Conservation (phyloP, 352 stramenopile species). For the Globisporangium viniferum region DNA sequence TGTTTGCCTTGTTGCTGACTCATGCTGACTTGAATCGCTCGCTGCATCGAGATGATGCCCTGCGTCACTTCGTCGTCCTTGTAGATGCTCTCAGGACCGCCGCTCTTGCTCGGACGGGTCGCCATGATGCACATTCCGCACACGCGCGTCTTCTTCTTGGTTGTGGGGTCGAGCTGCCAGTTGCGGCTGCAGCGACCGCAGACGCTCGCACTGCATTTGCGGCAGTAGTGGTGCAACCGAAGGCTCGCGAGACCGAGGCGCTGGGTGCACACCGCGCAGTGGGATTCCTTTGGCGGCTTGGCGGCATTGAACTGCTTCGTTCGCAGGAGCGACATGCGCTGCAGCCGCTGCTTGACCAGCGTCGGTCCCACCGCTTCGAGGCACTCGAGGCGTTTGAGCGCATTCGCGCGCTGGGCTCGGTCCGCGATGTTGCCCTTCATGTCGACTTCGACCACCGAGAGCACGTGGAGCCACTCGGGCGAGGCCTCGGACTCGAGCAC, state of each 20-base stretch:
- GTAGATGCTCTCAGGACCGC: neutral
- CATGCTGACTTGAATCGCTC: slow-evolving; percentile 3
- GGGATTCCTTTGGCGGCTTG: slow-evolving; percentile 13
- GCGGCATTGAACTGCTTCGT: slow-evolving; percentile 16
- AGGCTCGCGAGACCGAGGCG: slow-evolving; percentile 19
- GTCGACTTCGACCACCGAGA: slow-evolving; percentile 27
- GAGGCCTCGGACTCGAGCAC: slow-evolving; percentile 27
- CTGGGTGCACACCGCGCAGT: slow-evolving; percentile 20
- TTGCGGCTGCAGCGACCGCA: slow-evolving; percentile 20
- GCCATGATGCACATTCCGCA: slow-evolving; percentile 17
- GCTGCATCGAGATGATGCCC: slow-evolving; percentile 4
- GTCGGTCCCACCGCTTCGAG: slow-evolving; percentile 11
- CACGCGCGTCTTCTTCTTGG: slow-evolving; percentile 19
- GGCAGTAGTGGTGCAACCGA: slow-evolving; percentile 15
- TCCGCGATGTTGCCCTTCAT: slow-evolving; percentile 23
- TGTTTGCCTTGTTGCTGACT: neutral
- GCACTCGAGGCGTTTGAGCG: slow-evolving; percentile 4
- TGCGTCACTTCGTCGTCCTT: slow-evolving; percentile 2
- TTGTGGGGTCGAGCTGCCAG: neutral
- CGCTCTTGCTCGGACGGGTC: neutral
- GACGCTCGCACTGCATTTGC: slow-evolving; percentile 19
- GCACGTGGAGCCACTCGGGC: slow-evolving; percentile 23
- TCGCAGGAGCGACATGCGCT: slow-evolving; percentile 20
- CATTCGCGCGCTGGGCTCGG: slow-evolving; percentile 15
- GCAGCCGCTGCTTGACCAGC: slow-evolving; percentile 17